Conservation (phyloP, 2,329 filamentous ascomycete genomes). For the Purpureocillium takamizusanense region DNA sequence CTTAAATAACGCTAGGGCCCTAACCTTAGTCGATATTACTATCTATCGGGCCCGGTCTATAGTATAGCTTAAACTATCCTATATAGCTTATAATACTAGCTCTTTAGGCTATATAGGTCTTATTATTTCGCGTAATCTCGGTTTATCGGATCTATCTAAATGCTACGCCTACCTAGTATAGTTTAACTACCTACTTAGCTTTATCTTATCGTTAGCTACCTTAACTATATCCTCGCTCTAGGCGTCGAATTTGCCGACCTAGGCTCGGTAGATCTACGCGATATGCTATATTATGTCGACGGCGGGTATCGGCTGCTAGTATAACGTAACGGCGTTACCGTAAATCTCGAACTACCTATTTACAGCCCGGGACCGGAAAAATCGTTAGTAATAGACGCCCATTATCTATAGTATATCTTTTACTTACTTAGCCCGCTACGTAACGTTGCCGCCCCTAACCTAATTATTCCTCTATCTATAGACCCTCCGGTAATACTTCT, state of each 20-base stretch:
- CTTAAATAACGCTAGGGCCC: slow-evolving; percentile 4
- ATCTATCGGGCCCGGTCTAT: slow-evolving; percentile 2
- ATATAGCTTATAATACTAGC: slow-evolving; percentile 2
- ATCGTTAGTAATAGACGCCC: slow-evolving; percentile 2
- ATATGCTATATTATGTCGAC: background rate
- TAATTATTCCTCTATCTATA: slow-evolving; percentile 1
- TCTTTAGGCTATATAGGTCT: slow-evolving; percentile 2
- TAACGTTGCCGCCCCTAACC: background rate
- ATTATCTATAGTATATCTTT: slow-evolving; percentile 1
- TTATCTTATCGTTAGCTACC: slow-evolving; percentile 1
- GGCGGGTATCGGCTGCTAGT: background rate
- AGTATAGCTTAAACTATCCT: background rate
- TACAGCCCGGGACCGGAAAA: slow-evolving; percentile 1
- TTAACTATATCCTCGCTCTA: background rate
- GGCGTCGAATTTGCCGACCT: background rate
- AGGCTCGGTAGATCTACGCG: background rate
- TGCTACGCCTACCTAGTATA: slow-evolving; percentile 2
- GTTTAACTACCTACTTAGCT: slow-evolving; percentile 3
- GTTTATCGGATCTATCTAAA: slow-evolving; percentile 1
- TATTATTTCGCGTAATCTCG: slow-evolving; percentile 1
- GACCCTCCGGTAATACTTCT: background rate
- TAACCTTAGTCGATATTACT: background rate
- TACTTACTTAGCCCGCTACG: background rate
- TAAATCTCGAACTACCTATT: slow-evolving; percentile 3
- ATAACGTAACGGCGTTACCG: background rate